Evolutionary conservation across 352 stramenopile species (phyloP).

Genomic region (Hyaloperonospora brassicae): DNA sequence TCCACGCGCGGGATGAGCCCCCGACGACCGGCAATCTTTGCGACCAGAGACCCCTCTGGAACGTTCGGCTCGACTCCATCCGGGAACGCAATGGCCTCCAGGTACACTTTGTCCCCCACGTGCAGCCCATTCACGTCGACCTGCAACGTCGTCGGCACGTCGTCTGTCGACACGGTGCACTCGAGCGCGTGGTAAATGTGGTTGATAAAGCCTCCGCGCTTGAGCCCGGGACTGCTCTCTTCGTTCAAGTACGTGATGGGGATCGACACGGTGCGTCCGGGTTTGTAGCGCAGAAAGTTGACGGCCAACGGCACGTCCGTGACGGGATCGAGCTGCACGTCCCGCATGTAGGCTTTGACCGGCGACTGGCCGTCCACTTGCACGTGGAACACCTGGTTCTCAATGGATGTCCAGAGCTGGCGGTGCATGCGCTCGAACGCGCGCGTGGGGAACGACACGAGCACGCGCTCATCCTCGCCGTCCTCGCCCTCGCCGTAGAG

Average conservation of each 20-base stretch:
- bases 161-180: constrained; percentile 67
- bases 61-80: constrained; percentile 68
- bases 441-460: constrained; percentile 65
- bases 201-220: constrained; percentile 91
- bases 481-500: constrained; percentile 76
- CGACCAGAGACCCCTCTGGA: constrained; percentile 54
- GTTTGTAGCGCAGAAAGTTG: constrained; percentile 92
- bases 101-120: constrained; percentile 73
- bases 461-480: constrained; percentile 58
- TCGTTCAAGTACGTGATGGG: constrained; percentile 90
- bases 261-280: constrained; percentile 85
- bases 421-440: constrained; percentile 77
- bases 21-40: constrained; percentile 81
- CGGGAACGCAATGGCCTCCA: constrained; percentile 69
- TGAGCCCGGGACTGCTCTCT: constrained; percentile 90
- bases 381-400: constrained; percentile 85
- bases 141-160: constrained; percentile 67
- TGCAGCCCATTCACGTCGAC: constrained; percentile 84
- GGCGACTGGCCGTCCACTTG: constrained; percentile 50
- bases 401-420: constrained; percentile 80
- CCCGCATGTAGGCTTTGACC: constrained; percentile 82
- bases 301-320: constrained; percentile 71
- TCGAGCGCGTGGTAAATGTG: constrained; percentile 82
- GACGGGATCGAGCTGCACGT: constrained; percentile 80
- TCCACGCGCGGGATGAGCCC: constrained; percentile 73